Evolutionary conservation across 805 yeast species (phyloP).

Genomic region (Jamesozyma lodderae): DNA sequence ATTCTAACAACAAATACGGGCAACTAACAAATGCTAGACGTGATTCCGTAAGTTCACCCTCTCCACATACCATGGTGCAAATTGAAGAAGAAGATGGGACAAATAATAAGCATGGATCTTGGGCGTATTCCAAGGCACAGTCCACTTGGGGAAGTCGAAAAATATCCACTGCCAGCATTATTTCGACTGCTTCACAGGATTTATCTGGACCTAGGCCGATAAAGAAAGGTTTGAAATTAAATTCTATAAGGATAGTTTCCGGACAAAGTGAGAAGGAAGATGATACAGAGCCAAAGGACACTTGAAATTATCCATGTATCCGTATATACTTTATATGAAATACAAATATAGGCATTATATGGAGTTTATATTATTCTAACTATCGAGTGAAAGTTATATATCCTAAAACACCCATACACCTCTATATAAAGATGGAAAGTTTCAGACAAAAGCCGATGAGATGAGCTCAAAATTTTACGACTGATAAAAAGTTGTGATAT

Average conservation of each 20-base stretch:
- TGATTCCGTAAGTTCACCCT: constrained; percentile 4
- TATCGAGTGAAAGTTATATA: too few species aligned
- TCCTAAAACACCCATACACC: too few species aligned
- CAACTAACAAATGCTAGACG: background rate
- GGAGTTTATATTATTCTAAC: too few species aligned
- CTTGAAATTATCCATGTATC: too few species aligned
- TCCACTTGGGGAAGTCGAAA: constrained; percentile 6
- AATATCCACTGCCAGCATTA: constrained; percentile 11
- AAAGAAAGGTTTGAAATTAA: constrained; percentile 19
- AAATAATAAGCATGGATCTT: background rate
- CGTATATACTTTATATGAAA: too few species aligned
- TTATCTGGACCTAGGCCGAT: constrained; percentile 6
- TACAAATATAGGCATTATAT: too few species aligned
- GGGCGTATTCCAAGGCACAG: background rate
- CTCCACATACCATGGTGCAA: background rate
- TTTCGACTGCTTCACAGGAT: constrained; percentile 11
- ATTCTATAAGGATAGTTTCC: constrained; percentile 10
- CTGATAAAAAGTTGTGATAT: background rate
- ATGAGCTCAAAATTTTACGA: too few species aligned
- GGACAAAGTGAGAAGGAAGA: too few species aligned
- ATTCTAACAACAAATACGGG: background rate
- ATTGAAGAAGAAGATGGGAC: background rate
- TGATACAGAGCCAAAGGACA: too few species aligned
- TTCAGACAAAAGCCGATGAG: too few species aligned
- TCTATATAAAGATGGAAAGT: too few species aligned